Conservation (phyloP, 768 basidiomycete species). For the Tulasnella calospora region DNA sequence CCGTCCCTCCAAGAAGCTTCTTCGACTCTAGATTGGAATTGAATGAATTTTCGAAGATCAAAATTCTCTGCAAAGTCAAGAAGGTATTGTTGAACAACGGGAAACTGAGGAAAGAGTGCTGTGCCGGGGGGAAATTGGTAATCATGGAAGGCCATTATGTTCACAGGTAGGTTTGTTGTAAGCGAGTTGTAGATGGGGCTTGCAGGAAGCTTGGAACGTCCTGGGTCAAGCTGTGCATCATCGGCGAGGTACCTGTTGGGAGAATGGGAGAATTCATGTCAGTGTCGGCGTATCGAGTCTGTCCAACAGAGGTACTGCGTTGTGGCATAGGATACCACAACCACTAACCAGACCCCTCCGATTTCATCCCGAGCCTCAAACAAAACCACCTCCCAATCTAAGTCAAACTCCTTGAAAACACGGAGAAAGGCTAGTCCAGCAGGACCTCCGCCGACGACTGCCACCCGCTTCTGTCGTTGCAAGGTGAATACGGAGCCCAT, state of each 20-base stretch:
- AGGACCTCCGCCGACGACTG: slow-evolving; percentile 60
- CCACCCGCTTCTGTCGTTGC: slow-evolving; percentile 4
- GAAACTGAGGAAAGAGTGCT: slow-evolving; percentile 59
- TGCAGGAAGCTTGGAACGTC: slow-evolving; percentile 47
- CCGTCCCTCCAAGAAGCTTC: slow-evolving; percentile 30
- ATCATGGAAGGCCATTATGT: slow-evolving; percentile 62
- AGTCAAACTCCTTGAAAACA: slow-evolving; percentile 44
- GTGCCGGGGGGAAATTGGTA: slow-evolving; percentile 68
- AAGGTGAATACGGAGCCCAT: not conserved
- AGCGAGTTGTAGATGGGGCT: slow-evolving; percentile 75
- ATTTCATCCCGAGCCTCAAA: slow-evolving; percentile 62
- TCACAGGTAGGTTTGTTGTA: slow-evolving; percentile 77
- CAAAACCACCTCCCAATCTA: slow-evolving; percentile 58
- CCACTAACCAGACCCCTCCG: slow-evolving; percentile 71
- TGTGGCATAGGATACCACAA: not conserved
- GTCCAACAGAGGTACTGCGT: not conserved
- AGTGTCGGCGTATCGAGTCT: not conserved
- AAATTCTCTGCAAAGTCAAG: slow-evolving; percentile 60
- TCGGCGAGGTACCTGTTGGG: not conserved
- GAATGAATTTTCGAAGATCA: slow-evolving; percentile 56
- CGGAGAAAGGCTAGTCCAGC: slow-evolving; percentile 70
- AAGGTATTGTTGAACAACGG: slow-evolving; percentile 61
- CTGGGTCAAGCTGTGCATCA: slow-evolving; percentile 31
- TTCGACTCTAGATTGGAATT: slow-evolving; percentile 53
- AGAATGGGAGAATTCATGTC: no score